Percentiles rank a stretch among this genome's conserved stretches.
Conservation (phyloP, 306 rosid genomes). For the Ceratonia siliqua region DNA sequence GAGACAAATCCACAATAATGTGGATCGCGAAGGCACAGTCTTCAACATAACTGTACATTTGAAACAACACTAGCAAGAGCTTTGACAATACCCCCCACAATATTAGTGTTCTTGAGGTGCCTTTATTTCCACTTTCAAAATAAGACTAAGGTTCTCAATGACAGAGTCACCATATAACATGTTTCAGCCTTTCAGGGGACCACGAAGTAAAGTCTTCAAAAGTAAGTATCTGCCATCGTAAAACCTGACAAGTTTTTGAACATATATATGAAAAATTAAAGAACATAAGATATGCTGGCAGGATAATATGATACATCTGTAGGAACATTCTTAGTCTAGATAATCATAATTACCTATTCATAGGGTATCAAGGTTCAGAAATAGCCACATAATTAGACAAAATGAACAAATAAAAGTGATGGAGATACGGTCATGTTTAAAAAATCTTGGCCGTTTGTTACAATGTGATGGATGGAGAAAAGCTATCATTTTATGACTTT, state of each 20-base stretch:
- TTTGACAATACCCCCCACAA: slow-evolving; percentile 95
- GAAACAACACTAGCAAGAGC: slow-evolving; percentile 95
- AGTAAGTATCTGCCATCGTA: slow-evolving; percentile 79
- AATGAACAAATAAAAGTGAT: slow-evolving; percentile 69
- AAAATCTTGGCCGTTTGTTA: too few species aligned
- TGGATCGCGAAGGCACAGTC: too few species aligned
- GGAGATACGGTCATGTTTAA: too few species aligned
- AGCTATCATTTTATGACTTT: too few species aligned
- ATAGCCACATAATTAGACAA: slow-evolving; percentile 88
- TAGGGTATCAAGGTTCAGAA: slow-evolving; percentile 81
- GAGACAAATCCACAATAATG: too few species aligned
- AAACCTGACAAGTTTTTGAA: slow-evolving; percentile 57
- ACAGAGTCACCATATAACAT: slow-evolving; percentile 18
- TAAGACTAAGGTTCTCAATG: slow-evolving; percentile 13
- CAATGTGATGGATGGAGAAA: too few species aligned
- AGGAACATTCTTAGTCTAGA: slow-evolving; percentile 28
- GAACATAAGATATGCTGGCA: slow-evolving; percentile 19
- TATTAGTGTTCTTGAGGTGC: slow-evolving; percentile 93
- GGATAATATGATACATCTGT: slow-evolving; percentile 28
- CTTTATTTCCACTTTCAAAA: slow-evolving; percentile 48
- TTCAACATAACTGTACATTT: slow-evolving; percentile 70
- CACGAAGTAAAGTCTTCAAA: slow-evolving; percentile 91
- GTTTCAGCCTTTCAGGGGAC: slow-evolving; percentile 38
- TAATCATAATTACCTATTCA: slow-evolving; percentile 68
- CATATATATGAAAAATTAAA: slow-evolving; percentile 32